A percentile compares a stretch with the other conserved stretches of the same genome.
Evolutionary conservation across 2,329 filamentous ascomycete genomes (phyloP).

Genomic region (Graphiopsis chlorocephala): DNA sequence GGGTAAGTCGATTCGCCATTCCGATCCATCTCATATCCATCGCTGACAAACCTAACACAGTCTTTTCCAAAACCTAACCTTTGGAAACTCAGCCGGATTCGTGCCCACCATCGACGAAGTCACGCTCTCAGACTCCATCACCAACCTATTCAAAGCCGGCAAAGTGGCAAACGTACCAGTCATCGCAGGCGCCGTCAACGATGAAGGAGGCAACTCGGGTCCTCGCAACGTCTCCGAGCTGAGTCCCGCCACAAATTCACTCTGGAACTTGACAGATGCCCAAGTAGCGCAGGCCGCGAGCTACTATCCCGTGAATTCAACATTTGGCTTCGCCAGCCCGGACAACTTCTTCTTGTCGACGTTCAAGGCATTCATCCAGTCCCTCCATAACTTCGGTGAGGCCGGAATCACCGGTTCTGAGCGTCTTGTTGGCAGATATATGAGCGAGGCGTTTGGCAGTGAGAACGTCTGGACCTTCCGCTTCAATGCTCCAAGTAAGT

Average conservation of each 20-base stretch:
- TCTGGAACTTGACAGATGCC: constrained; percentile 3
- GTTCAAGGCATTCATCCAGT: constrained; percentile 12
- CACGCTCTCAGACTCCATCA: constrained; percentile 7
- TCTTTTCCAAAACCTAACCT: constrained; percentile 3
- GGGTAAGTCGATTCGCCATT: neutral
- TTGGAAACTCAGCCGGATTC: neutral
- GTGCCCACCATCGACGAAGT: neutral
- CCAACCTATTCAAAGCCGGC: constrained; percentile 3
- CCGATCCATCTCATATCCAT: neutral
- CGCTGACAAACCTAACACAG: neutral
- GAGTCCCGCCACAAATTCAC: constrained; percentile 1
- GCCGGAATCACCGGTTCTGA: constrained; percentile 5
- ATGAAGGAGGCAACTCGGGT: constrained; percentile 5
- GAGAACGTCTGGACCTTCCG: constrained; percentile 5
- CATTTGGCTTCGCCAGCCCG: constrained; percentile 4
- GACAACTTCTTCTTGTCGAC: constrained; percentile 1
- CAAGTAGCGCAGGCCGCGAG: neutral
- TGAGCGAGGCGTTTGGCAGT: neutral
- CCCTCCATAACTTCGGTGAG: neutral
- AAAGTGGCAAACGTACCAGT: constrained; percentile 6
- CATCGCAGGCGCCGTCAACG: constrained; percentile 3
- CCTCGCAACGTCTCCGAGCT: constrained; percentile 1
- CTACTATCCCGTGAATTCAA: constrained; percentile 2
- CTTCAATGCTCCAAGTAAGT: constrained; percentile 13
- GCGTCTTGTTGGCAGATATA: neutral